phyloP scores from a whole-genome alignment of 2,329 filamentous ascomycete genomes.

The Colletotrichum sp. region DNA sequence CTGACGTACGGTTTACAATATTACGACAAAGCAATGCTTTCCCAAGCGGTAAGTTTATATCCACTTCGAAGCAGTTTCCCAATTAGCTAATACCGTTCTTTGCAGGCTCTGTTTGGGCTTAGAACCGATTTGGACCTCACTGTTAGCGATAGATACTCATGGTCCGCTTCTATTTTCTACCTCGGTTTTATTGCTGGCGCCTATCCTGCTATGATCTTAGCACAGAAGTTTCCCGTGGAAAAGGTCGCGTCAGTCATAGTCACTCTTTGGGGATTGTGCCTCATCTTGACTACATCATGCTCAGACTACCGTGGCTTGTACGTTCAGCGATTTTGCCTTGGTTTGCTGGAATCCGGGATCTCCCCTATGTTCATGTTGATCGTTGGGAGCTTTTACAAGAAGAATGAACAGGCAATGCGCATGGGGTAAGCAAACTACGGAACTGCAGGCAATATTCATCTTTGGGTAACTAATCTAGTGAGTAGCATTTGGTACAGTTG shows the following conservation, averaged over 20 bases:
- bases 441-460: neutral
- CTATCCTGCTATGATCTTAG: constrained; percentile 34
- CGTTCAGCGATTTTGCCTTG: constrained; percentile 40
- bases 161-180: constrained; percentile 36
- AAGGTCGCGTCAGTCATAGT: constrained; percentile 32
- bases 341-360: constrained; percentile 37
- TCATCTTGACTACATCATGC: constrained; percentile 35
- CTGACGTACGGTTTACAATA: constrained; percentile 35
- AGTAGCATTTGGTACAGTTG: constrained; percentile 41
- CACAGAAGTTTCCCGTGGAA: constrained; percentile 30
- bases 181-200: constrained; percentile 35
- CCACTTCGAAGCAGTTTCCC: constrained; percentile 36
- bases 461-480: neutral
- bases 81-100: constrained; percentile 38
- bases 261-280: constrained; percentile 33
- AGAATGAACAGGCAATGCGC: constrained; percentile 39
- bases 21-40: constrained; percentile 27
- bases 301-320: constrained; percentile 34
- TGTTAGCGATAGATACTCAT: constrained; percentile 32
- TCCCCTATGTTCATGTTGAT: constrained; percentile 41
- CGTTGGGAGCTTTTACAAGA: constrained; percentile 42
- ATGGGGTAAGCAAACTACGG: neutral
- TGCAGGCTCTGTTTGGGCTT: constrained; percentile 30
- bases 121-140: constrained; percentile 29
- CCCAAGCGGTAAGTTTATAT: constrained; percentile 38